Percentiles rank a stretch among this genome's conserved stretches.
phyloP scores from a whole-genome alignment of 2,329 filamentous ascomycete species.

The Ophiostoma triangulosporum region DNA sequence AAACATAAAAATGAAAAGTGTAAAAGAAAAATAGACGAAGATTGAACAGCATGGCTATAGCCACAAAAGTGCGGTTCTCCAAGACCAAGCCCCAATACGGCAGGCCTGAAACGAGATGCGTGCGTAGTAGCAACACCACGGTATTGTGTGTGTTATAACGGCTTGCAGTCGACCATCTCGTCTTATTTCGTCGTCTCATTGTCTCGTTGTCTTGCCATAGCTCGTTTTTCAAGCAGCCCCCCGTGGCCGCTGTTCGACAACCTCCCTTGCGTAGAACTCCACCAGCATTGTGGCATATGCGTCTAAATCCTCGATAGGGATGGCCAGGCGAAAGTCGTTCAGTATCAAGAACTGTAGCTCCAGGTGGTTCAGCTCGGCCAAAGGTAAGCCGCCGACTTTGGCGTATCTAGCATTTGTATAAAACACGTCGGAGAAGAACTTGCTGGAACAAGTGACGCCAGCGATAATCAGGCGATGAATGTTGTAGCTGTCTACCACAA shows the following conservation, averaged over 20 bases:
- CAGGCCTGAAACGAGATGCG: too few species aligned
- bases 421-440: conserved; percentile 98
- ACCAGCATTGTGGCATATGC: conserved; percentile 97
- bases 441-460: conserved; percentile 94
- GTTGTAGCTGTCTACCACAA: conserved; percentile 98
- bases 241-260: conserved; percentile 38
- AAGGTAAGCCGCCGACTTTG: conserved; percentile 89
- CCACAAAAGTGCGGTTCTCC: neutral
- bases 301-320: conserved; percentile 90
- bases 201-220: neutral
- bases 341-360: conserved; percentile 91
- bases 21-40: too few species aligned
- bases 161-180: too few species aligned
- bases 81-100: neutral
- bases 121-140: neutral
- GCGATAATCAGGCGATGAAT: conserved; percentile 95
- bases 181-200: too few species aligned
- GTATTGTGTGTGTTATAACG: neutral
- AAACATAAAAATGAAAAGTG: neutral
- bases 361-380: conserved; percentile 87
- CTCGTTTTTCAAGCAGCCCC: neutral
- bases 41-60: too few species aligned
- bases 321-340: conserved; percentile 88
- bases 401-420: conserved; percentile 99
- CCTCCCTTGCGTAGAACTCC: conserved; percentile 90